These are phyloP conservation scores for Aspergillus diversus DNA, from an alignment of 495 filamentous ascomycete genomes.

Conservation along the genomic window DNA sequence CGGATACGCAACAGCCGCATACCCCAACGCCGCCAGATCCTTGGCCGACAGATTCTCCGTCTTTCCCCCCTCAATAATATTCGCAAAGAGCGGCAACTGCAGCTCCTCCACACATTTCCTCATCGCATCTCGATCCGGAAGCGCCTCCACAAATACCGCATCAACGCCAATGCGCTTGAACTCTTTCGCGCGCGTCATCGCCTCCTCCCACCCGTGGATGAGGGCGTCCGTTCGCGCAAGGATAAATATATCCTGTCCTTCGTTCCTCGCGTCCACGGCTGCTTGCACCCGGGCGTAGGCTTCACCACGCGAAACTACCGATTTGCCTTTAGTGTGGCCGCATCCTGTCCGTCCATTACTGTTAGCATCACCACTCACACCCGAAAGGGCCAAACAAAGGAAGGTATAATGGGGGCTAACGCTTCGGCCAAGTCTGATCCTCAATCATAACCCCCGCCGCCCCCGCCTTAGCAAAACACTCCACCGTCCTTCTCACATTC, in stretches of 20 bases:
- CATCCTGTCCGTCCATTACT: slow-evolving; percentile 32
- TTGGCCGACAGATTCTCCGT: slow-evolving; percentile 46
- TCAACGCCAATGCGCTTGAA: slow-evolving; percentile 44
- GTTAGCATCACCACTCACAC: no score
- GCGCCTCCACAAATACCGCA: slow-evolving; percentile 46
- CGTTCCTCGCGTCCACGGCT: slow-evolving; percentile 43
- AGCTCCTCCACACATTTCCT: slow-evolving; percentile 36
- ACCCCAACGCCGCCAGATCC: slow-evolving; percentile 42
- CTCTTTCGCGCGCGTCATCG: slow-evolving; percentile 37
- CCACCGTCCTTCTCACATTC: slow-evolving; percentile 46
- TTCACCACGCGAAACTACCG: slow-evolving; percentile 44
- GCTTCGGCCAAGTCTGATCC: slow-evolving; percentile 46
- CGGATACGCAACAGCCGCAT: slow-evolving; percentile 44
- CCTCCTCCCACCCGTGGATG: slow-evolving; percentile 45
- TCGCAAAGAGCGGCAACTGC: slow-evolving; percentile 41
- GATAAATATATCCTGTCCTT: slow-evolving; percentile 46
- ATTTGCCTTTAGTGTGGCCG: slow-evolving; percentile 50
- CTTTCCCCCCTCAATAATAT: slow-evolving; percentile 50
- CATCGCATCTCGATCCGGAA: slow-evolving; percentile 46
- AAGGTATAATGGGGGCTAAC: slow-evolving; percentile 16
- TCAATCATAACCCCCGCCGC: slow-evolving; percentile 49
- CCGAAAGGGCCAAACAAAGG: not conserved
- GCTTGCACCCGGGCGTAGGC: slow-evolving; percentile 46
- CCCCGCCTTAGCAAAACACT: slow-evolving; percentile 41
- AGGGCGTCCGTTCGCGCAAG: slow-evolving; percentile 44